phyloP scores from a whole-genome alignment of 371 early-diverging fungal species.

The Haplosporangium sp. region DNA sequence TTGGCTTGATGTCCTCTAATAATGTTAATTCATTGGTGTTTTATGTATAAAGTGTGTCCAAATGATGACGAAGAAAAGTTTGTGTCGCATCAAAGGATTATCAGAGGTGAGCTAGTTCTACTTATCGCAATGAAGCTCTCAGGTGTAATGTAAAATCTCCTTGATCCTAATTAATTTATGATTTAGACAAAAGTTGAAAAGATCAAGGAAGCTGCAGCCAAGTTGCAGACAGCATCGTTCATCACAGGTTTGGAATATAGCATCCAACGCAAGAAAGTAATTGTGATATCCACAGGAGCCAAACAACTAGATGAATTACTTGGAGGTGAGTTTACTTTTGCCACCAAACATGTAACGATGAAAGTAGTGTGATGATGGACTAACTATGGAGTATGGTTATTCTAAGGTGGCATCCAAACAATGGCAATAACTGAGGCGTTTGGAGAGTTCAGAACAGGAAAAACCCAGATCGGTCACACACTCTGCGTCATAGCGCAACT shows the following conservation, averaged over 20 bases:
- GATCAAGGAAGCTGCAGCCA: constrained; percentile 80
- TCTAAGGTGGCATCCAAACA: constrained; percentile 85
- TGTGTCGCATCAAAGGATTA: constrained; percentile 83
- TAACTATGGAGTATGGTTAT: background rate
- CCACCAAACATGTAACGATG: no score
- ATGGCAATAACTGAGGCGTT: constrained; percentile 91
- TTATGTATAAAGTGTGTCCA: constrained; percentile 73
- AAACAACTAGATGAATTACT: constrained; percentile 91
- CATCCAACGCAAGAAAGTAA: constrained; percentile 81
- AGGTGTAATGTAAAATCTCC: background rate
- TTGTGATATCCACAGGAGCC: constrained; percentile 90
- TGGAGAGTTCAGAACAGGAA: constrained; percentile 87
- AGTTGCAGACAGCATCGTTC: constrained; percentile 69
- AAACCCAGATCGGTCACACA: constrained; percentile 86
- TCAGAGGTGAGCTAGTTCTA: constrained; percentile 63
- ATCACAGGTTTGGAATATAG: constrained; percentile 90
- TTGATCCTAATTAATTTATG: background rate
- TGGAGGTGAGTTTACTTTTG: constrained; percentile 66
- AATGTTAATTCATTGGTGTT: background rate
- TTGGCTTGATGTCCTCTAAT: background rate
- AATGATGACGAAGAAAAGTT: constrained; percentile 80
- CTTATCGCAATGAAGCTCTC: background rate
- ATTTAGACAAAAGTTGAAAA: constrained; percentile 84
- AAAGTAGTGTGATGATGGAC: no score
- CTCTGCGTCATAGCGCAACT: constrained; percentile 84